These are phyloP conservation scores for Fraxinus platypoda DNA, from an alignment of 305 asterid genomes.

Conservation along the genomic window DNA sequence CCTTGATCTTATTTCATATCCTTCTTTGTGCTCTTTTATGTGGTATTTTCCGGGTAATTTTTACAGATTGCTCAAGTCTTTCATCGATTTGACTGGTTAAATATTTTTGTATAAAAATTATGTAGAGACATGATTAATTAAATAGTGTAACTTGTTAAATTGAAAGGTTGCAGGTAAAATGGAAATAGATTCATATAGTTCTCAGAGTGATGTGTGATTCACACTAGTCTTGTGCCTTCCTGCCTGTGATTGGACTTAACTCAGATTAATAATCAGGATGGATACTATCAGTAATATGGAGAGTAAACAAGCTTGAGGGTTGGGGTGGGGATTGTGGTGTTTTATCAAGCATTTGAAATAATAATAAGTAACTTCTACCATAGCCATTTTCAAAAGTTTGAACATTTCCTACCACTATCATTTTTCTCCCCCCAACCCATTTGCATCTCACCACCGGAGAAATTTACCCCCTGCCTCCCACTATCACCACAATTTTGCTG, in stretches of 20 bases:
- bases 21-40: background rate
- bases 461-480: background rate
- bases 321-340: background rate
- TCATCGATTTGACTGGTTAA: background rate
- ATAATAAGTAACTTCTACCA: background rate
- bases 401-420: background rate
- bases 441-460: background rate
- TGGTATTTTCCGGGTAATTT: background rate
- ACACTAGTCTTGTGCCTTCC: background rate
- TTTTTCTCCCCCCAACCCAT: background rate
- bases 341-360: background rate
- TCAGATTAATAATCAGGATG: background rate
- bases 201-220: background rate
- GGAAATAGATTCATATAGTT: background rate
- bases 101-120: background rate
- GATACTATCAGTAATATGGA: background rate
- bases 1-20: background rate
- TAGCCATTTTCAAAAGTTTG: background rate
- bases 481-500: background rate
- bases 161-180: background rate
- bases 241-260: background rate
- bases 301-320: background rate
- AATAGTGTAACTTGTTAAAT: background rate
- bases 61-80: background rate
- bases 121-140: background rate